Percentiles rank a stretch among this genome's conserved stretches.
Evolutionary conservation across 768 basidiomycete species (phyloP).

Genomic region (Pisolithus marmoratus): DNA sequence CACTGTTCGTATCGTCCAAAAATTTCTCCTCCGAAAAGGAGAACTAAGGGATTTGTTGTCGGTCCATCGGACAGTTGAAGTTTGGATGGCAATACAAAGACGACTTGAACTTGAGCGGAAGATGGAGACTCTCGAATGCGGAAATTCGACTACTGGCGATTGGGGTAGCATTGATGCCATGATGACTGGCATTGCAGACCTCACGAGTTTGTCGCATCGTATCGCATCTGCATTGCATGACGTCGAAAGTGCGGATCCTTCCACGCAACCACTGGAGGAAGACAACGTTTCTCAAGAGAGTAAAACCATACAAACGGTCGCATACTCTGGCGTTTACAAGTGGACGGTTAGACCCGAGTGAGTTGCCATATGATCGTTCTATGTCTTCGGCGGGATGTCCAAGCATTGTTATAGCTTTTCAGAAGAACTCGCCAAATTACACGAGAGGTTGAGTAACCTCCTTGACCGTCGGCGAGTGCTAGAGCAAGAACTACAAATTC

Average conservation of each 20-base stretch:
- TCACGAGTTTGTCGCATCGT: slow-evolving; percentile 46
- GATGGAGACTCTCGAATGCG: slow-evolving; percentile 37
- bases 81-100: slow-evolving; percentile 50
- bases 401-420: slow-evolving; percentile 48
- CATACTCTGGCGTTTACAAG: slow-evolving; percentile 31
- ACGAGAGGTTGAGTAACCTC: slow-evolving; percentile 41
- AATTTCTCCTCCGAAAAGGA: slow-evolving; percentile 65
- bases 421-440: slow-evolving; percentile 41
- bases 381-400: not conserved
- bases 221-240: slow-evolving; percentile 48
- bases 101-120: slow-evolving; percentile 52
- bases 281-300: slow-evolving; percentile 12
- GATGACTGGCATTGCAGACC: slow-evolving; percentile 44
- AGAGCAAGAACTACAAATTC: slow-evolving; percentile 46
- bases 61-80: slow-evolving; percentile 55
- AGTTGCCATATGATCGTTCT: slow-evolving; percentile 9
- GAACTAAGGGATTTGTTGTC: slow-evolving; percentile 59
- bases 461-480: slow-evolving; percentile 43
- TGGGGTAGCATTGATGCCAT: slow-evolving; percentile 56
- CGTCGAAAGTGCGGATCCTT: slow-evolving; percentile 16
- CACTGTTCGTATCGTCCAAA: slow-evolving; percentile 69
- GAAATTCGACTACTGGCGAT: slow-evolving; percentile 24
- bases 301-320: slow-evolving; percentile 3
- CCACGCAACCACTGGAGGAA: slow-evolving; percentile 18
- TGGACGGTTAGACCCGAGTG: slow-evolving; percentile 69